phyloP scores from a whole-genome alignment of 805 yeast genomes.

The Metschnikowia colocasiae region DNA sequence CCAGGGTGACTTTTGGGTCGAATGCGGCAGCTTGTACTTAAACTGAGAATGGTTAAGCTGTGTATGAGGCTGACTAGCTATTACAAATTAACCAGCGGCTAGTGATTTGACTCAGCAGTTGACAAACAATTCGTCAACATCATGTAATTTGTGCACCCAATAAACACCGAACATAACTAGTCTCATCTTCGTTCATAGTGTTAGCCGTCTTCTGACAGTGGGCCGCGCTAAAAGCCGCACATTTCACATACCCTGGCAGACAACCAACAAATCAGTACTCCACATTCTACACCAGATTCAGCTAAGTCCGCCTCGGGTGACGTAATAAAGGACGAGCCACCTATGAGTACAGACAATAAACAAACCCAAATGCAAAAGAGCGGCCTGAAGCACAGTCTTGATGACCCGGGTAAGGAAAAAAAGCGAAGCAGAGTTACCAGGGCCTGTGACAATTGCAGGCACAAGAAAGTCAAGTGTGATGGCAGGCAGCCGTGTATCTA shows the following conservation, averaged over 20 bases:
- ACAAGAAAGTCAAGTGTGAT: constrained; percentile 75
- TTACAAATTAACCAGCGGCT: too few species aligned
- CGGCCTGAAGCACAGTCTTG: neutral
- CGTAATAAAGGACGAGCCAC: neutral
- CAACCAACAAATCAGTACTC: neutral
- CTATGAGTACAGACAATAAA: neutral
- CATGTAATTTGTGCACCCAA: too few species aligned
- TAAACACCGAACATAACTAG: too few species aligned
- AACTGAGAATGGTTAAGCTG: too few species aligned
- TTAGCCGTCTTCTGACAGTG: neutral
- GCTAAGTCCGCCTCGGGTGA: too few species aligned
- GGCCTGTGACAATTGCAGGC: constrained; percentile 74
- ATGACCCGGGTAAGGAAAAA: constrained; percentile 6
- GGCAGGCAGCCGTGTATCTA: constrained; percentile 76
- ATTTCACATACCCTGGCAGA: neutral
- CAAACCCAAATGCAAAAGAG: neutral
- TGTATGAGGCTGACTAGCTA: too few species aligned
- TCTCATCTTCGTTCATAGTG: neutral
- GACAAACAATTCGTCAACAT: neutral
- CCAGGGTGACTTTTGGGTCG: too few species aligned
- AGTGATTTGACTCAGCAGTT: too few species aligned
- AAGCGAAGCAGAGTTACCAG: constrained; percentile 65
- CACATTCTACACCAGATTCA: neutral
- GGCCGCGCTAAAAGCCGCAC: constrained; percentile 1
- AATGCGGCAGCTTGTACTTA: too few species aligned